These are phyloP conservation scores for Stemphylium beticola DNA, from an alignment of 2,329 filamentous ascomycete species.

Conservation along the genomic window DNA sequence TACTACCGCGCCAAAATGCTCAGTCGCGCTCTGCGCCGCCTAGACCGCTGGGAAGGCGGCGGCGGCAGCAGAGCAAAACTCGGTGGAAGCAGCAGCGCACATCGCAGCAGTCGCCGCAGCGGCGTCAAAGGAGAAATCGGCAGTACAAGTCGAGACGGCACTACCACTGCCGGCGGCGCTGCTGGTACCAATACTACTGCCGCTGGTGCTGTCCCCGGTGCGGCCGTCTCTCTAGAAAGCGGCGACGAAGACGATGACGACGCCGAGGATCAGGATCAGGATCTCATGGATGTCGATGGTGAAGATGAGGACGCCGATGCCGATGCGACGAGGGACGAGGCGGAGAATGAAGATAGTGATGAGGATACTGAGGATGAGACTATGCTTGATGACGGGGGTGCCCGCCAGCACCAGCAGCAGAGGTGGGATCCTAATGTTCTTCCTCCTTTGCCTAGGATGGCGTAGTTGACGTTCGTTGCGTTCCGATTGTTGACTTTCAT, in stretches of 20 bases:
- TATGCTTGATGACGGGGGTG: background rate
- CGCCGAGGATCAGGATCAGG: conserved; percentile 15
- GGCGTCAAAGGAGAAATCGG: conserved; percentile 18
- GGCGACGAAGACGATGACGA: conserved; percentile 10
- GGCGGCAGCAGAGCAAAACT: no score
- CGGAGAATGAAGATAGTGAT: background rate
- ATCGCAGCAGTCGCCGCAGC: no score
- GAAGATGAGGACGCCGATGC: conserved; percentile 32
- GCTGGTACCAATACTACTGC: background rate
- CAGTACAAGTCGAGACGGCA: background rate
- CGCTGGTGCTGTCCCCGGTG: background rate
- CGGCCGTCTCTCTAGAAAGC: conserved; percentile 13
- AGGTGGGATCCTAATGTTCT: conserved; percentile 27
- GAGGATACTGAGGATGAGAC: conserved; percentile 8
- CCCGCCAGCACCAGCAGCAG: background rate
- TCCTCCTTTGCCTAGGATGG: conserved; percentile 28
- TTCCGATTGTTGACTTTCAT: no score
- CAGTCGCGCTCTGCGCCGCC: conserved; percentile 66
- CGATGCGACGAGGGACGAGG: background rate
- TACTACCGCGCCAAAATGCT: conserved; percentile 70
- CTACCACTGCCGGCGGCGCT: background rate
- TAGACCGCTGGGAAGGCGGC: conserved; percentile 70
- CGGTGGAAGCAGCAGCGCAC: no score
- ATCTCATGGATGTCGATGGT: conserved; percentile 24
- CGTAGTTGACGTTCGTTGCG: background rate